These are phyloP conservation scores for Corynascus novoguineensis DNA, from an alignment of 495 filamentous ascomycete genomes.

Conservation along the genomic window DNA sequence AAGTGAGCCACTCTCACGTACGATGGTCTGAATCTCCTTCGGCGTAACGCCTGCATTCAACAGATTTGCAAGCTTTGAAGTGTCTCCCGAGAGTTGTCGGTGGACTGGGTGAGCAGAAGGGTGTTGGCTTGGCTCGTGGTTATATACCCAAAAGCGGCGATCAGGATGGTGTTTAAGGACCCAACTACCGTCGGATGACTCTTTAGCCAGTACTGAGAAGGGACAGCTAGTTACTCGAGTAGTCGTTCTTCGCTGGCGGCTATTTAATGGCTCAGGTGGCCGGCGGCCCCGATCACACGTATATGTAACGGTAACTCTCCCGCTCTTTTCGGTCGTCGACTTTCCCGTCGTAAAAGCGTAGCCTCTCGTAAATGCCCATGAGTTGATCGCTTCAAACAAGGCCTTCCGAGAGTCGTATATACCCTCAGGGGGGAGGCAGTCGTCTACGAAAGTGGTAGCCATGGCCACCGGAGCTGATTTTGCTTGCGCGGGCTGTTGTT, in stretches of 20 bases:
- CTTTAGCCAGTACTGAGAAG: not conserved
- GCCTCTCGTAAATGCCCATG: no score
- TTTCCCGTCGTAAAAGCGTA: no score
- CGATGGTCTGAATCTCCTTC: conserved; percentile 2
- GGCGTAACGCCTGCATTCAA: not conserved
- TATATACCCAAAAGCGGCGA: not conserved
- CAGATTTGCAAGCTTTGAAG: not conserved
- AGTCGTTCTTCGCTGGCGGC: conserved; percentile 5
- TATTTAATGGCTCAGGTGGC: no score
- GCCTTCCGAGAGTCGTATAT: no score
- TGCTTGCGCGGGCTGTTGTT: no score
- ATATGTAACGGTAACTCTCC: no score
- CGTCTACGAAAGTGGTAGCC: no score
- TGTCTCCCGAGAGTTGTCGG: not conserved
- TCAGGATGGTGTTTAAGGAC: not conserved
- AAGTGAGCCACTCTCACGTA: not conserved
- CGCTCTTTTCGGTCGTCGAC: no score
- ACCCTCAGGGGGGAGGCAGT: no score
- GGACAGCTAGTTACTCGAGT: conserved; percentile 2
- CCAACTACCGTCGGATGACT: not conserved
- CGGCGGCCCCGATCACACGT: no score
- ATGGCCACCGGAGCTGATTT: no score
- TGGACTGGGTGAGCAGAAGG: not conserved
- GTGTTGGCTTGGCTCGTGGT: not conserved
- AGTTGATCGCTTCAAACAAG: no score